Evolutionary conservation across 2,329 filamentous ascomycete genomes (phyloP), one percentile per base, ranked within the genome.

Genomic region (Dothideomycetes sp.): DNA sequence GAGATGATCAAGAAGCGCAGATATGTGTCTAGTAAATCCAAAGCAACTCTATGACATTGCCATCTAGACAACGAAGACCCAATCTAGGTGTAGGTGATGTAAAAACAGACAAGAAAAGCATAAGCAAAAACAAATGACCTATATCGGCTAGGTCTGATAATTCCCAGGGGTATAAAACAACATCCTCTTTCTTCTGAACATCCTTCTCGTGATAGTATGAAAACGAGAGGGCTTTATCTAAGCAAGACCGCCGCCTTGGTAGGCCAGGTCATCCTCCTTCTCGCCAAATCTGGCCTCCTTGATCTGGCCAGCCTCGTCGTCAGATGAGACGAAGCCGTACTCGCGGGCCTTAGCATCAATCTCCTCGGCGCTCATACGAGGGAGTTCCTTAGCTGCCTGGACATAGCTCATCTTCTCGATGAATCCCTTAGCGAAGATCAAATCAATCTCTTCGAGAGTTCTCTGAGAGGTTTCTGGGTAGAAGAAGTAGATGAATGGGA

Each of bases 401-500:
- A 63, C 60, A 41, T 63, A 63, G 44, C 46, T 55, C 45, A 56
- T 62, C 18, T 44, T 51, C 42, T 55, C 53, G 16, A 48, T 20
- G 40, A 42, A 52, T 7, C 49, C 52, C 43, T 55, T 54, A 16
- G 53, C 53, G 43, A 57, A 57, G 45, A 58, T 56, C 10, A 52
- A 41, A 35, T 53, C 51, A 1, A 49, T 51, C 30, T 51, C 44
- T 28, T 53, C 51, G 5, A 53, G 45, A 12, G 46, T 45, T 2
- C 45, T 36, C 4, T 48, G 48, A 12, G 33, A 18, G 8, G 51
- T 53, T 25, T 54, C 51, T 5, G 53, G 51, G 38, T 80, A 87
- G 0, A 70, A 9, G 1, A 76, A 73, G 28, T 81, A 82, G 4
- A 85, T 32, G 56, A 73, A 64, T n/a, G 71, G 70, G 31, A 74